phyloP scores from a whole-genome alignment of 2,329 filamentous ascomycete genomes.

The Botryotinia narcissicola region DNA sequence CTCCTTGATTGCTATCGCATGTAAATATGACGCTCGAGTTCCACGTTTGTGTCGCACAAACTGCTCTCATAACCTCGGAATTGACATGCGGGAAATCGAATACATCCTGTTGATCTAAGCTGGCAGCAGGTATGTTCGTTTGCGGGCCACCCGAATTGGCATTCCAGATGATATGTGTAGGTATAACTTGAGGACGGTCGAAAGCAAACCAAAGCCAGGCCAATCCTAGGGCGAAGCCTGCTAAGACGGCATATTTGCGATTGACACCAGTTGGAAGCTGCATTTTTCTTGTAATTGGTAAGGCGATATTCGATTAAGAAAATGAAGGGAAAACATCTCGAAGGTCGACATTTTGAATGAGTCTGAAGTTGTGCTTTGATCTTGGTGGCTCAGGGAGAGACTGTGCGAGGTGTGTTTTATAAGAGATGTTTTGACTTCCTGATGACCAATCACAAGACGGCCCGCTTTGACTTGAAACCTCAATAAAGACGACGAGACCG shows the following conservation, averaged over 20 bases:
- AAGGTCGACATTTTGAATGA: conserved; percentile 10
- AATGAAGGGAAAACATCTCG: conserved; percentile 1
- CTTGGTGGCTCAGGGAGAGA: conserved; percentile 5
- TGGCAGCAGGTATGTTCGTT: not conserved
- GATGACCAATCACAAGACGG: conserved; percentile 9
- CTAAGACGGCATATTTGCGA: conserved; percentile 29
- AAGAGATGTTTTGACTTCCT: conserved; percentile 4
- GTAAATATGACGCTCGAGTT: conserved; percentile 41
- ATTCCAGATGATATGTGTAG: conserved; percentile 23
- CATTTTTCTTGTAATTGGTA: conserved; percentile 6
- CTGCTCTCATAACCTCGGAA: conserved; percentile 38
- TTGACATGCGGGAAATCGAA: conserved; percentile 43
- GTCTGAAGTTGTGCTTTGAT: conserved; percentile 20
- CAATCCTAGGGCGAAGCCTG: conserved; percentile 21
- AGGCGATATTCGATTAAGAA: not conserved
- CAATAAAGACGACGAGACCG: not conserved
- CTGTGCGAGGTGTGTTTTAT: conserved; percentile 21
- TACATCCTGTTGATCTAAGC: conserved; percentile 24
- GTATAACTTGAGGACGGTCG: conserved; percentile 24
- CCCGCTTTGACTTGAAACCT: conserved; percentile 8
- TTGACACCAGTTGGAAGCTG: conserved; percentile 19
- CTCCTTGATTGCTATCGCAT: conserved; percentile 43
- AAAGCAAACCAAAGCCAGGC: conserved; percentile 32
- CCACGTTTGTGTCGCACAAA: conserved; percentile 39
- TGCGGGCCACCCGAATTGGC: conserved; percentile 1